Evolutionary conservation across 2,329 filamentous ascomycete genomes (phyloP).

Genomic region (Lachnellula hyalina): DNA sequence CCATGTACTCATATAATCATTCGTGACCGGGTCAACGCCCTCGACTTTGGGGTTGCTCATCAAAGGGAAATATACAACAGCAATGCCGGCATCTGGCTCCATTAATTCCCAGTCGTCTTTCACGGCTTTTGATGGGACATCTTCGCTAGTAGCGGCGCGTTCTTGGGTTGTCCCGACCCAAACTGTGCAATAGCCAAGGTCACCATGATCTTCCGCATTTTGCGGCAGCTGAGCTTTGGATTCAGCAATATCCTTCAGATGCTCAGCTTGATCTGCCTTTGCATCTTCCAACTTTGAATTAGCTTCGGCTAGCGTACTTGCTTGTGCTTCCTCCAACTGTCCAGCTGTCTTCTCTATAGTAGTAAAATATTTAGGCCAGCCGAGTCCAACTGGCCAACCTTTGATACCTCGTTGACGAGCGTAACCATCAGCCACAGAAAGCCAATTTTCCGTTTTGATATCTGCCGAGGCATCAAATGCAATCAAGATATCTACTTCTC

Average conservation of each 20-base stretch:
- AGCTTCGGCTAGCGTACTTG: conserved; percentile 50
- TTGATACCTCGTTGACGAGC: conserved; percentile 83
- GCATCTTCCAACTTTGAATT: conserved; percentile 60
- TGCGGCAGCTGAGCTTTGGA: conserved; percentile 12
- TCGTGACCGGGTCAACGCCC: conserved; percentile 75
- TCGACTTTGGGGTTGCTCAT: conserved; percentile 74
- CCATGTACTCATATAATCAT: conserved; percentile 92
- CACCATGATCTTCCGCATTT: conserved; percentile 39
- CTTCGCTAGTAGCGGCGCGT: conserved; percentile 48
- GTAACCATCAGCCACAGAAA: conserved; percentile 90
- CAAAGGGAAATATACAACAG: conserved; percentile 87
- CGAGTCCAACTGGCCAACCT: conserved; percentile 91
- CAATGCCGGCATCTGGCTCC: conserved; percentile 75
- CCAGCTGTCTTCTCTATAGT: conserved; percentile 54
- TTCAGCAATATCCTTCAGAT: conserved; percentile 29
- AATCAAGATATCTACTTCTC: conserved; percentile 83
- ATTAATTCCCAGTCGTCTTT: conserved; percentile 64
- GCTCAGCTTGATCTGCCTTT: conserved; percentile 40
- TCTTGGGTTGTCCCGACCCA: conserved; percentile 88
- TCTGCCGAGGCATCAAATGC: conserved; percentile 92
- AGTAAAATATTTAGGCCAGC: conserved; percentile 70
- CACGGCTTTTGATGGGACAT: conserved; percentile 45
- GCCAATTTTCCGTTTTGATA: conserved; percentile 91
- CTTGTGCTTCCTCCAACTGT: conserved; percentile 64
- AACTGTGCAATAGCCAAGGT: conserved; percentile 85